Evolutionary conservation across 768 basidiomycete genomes (phyloP), one percentile per base, ranked within the genome.

Genomic region (Naganishia vaughanmartiniae): DNA sequence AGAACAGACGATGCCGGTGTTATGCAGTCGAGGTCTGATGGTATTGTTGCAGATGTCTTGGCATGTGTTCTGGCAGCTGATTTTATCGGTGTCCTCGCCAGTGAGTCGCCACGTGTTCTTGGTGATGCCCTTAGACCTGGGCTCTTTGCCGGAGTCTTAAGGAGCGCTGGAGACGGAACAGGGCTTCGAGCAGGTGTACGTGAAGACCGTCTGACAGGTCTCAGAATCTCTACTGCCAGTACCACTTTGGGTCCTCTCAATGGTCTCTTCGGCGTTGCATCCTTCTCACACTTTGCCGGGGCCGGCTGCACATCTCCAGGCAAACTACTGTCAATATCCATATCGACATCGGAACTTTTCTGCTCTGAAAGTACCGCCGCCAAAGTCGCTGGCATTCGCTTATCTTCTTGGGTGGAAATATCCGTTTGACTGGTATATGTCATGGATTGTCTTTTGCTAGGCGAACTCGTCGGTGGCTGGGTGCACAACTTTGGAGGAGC

Each of bases 261-360:
- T 2, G 42, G 4, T 7, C 9, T 58, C n/a, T 17, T 34, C 33
- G 14, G 55, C 11, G 33, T 34, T 28, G 54, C 30, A 3, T 17
- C 30, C 21, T 57, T 31, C 45, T 3, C 45, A 46, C 14, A 15
- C 7, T 9, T 46, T 21, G 3, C 15, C 45, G 3, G 12, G 48
- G 5, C 48, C 24, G 48, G 48, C 21, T 51, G 48, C n/a, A 51
- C 19, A n/a, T 7, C n/a, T 51, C 24, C 48, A 3, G 24, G n/a
- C 4, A 26, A 24, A n/a, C 24, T 51, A 24, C n/a, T 51, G 48
- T 21, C 24, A n/a, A 19, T 39, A 30, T 63, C 60, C 60, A 63
- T 63, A 45, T 63, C 42, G 24, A 63, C 60, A 45, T 63, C 60
- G 54, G 48, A 51, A 24, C 19, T 19, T 33, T 45, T 7, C n/a